Percentiles rank a stretch among this genome's conserved stretches.
phyloP scores from a whole-genome alignment of 768 basidiomycete species.

The Pisolithus marmoratus region DNA sequence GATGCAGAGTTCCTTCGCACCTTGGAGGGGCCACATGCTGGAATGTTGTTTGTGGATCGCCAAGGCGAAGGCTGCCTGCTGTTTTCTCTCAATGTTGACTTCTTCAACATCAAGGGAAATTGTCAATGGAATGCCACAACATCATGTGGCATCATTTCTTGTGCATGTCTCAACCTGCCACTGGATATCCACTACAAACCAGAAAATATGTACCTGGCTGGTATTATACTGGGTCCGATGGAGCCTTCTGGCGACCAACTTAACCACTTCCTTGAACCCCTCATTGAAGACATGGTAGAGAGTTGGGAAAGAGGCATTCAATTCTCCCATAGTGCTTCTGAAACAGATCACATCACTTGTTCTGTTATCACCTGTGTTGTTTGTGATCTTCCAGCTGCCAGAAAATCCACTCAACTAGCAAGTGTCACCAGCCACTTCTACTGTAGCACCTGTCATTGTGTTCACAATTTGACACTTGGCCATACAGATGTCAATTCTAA shows the following conservation, averaged over 20 bases:
- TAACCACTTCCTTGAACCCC: slow-evolving; percentile 30
- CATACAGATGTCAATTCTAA: slow-evolving; percentile 11
- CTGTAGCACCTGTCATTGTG: slow-evolving; percentile 28
- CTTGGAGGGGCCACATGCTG: slow-evolving; percentile 19
- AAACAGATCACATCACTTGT: slow-evolving; percentile 6
- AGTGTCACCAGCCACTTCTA: slow-evolving; percentile 16
- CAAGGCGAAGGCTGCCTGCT: slow-evolving; percentile 21
- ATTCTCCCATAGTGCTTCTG: slow-evolving; percentile 12
- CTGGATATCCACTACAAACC: slow-evolving; percentile 26
- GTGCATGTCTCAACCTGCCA: slow-evolving; percentile 29
- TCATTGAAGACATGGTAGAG: slow-evolving; percentile 29
- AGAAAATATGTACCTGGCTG: slow-evolving; percentile 36
- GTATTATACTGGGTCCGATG: slow-evolving; percentile 32
- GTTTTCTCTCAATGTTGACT: slow-evolving; percentile 30
- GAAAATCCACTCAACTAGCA: slow-evolving; percentile 19
- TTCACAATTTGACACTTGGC: slow-evolving; percentile 6
- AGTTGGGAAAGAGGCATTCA: slow-evolving; percentile 28
- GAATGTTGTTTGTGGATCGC: slow-evolving; percentile 6
- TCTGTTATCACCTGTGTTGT: slow-evolving; percentile 24
- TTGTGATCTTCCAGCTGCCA: slow-evolving; percentile 33
- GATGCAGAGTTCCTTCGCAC: slow-evolving; percentile 17
- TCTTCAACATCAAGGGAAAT: slow-evolving; percentile 31
- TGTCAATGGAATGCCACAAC: slow-evolving; percentile 18
- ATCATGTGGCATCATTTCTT: slow-evolving; percentile 15
- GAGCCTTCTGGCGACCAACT: slow-evolving; percentile 28